Base-by-base conservation (phyloP, 2,329 filamentous ascomycete genomes). In the Microcyclospora pomicola region DNA sequence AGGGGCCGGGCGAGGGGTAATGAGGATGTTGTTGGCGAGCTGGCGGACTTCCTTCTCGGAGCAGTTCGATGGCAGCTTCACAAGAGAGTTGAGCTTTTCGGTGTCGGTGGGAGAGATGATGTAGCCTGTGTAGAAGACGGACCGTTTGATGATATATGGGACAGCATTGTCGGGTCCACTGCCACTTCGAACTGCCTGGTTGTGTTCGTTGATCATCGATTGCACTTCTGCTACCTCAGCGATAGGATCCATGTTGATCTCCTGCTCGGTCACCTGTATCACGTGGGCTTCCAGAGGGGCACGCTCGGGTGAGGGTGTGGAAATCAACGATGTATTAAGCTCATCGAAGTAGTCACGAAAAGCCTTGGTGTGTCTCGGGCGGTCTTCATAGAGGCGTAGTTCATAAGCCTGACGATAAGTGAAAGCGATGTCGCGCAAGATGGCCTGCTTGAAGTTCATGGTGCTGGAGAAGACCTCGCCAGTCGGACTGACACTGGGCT, bases 41-140 rank as follows among this genome's bases (percentile, higher is more conserved):
- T 77, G 75, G 46, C 83, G 85, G 46, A 94, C 65, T 36, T 92
- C 83, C 37, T 73, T 69, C 36, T 81, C 76, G 19, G 75, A 68
- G 38, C 77, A 64, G 41, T 72, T 70, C 3, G 66, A 53, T 3
- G 80, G 79, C 14, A 84, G 64, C 36, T 75, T 61, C 24, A 78
- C 75, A n/a, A 93, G 69, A 5, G 72, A 71, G 39, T 82, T 72
- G 29, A 96, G 67, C 39, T 73, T 75, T 52, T 82, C 73, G 2
- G 79, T 80, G 57, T 91, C 83, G 16, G 73, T 67, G 34, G 75
- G 68, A 31, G 69, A 69, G 47, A 98, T 79, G 60, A 93, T 75
- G 61, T 98, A 96, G 35, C 84, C 85, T 1, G 91, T 95, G 62
- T 88, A 95, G 60, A 86, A 85, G 35, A 94, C 80, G 1, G 77